These are phyloP conservation scores for Puccinia horiana DNA, from an alignment of 1,284 basidiomycete species.

Conservation along the genomic window DNA sequence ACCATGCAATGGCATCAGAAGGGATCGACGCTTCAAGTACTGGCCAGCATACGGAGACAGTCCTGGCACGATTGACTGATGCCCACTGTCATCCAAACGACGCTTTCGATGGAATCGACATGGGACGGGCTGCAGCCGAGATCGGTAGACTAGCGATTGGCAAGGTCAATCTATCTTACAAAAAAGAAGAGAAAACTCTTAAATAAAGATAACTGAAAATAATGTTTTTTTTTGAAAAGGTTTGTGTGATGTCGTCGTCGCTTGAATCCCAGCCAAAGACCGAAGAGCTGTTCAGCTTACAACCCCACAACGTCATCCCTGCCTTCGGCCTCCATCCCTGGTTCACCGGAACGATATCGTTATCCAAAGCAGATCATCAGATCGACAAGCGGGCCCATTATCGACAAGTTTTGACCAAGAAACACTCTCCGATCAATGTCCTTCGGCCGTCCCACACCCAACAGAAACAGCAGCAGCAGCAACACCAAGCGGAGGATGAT, in stretches of 20 bases:
- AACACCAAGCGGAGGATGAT: background rate
- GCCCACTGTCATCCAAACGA: constrained; percentile 76
- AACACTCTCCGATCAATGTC: constrained; percentile 23
- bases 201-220: no score
- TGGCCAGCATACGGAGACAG: background rate
- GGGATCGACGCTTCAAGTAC: no score
- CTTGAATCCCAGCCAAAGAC: background rate
- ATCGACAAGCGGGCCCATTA: constrained; percentile 52
- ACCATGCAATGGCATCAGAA: no score
- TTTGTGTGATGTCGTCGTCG: constrained; percentile 34
- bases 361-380: constrained; percentile 59
- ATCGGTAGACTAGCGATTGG: constrained; percentile 57
- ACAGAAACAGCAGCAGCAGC: background rate
- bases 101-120: constrained; percentile 61
- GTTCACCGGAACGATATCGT: constrained; percentile 67
- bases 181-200: no score
- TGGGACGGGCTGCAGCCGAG: background rate
- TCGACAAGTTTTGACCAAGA: background rate
- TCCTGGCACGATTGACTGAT: constrained; percentile 70
- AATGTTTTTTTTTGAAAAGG: constrained; percentile 58
- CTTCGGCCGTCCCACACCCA: constrained; percentile 51
- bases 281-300: background rate
- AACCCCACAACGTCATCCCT: constrained; percentile 78
- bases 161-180: constrained; percentile 63
- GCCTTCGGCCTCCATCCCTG: constrained; percentile 64